Percentiles rank a stretch among this genome's conserved stretches.
Evolutionary conservation across 2,329 filamentous ascomycete genomes (phyloP).

Genomic region (Curvularia sp.): DNA sequence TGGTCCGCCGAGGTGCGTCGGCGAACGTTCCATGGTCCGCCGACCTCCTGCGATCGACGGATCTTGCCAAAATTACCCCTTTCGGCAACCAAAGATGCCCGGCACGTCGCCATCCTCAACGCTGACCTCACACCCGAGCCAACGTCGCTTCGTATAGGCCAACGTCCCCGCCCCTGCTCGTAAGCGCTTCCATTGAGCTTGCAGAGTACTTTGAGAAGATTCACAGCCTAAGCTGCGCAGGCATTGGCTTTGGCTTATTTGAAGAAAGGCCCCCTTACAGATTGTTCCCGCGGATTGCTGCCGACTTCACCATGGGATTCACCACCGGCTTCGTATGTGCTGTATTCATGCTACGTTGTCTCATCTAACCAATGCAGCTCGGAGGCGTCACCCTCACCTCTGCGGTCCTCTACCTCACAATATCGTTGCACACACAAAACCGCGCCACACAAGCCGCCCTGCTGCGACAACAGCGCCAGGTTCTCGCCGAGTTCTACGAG

Average conservation of each 20-base stretch:
- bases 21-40: background rate
- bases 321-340: conserved; percentile 58
- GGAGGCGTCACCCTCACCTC: conserved; percentile 60
- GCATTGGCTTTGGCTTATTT: conserved; percentile 17
- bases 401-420: conserved; percentile 50
- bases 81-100: conserved; percentile 9
- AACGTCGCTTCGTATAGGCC: conserved; percentile 1
- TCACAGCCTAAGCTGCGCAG: background rate
- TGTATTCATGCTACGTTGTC: background rate
- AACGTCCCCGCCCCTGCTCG: background rate
- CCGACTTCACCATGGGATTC: conserved; percentile 55
- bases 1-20: background rate
- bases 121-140: conserved; percentile 19
- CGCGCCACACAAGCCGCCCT: conserved; percentile 55
- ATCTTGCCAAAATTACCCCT: conserved; percentile 5
- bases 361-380: conserved; percentile 46
- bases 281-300: conserved; percentile 3
- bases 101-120: conserved; percentile 14
- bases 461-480: conserved; percentile 54
- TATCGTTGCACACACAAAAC: conserved; percentile 56
- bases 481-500: conserved; percentile 55
- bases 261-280: background rate
- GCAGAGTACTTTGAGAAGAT: background rate
- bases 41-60: conserved; percentile 7
- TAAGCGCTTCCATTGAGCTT: background rate